phyloP scores from a whole-genome alignment of 139 green algal species.

The Chlorella sp. region DNA sequence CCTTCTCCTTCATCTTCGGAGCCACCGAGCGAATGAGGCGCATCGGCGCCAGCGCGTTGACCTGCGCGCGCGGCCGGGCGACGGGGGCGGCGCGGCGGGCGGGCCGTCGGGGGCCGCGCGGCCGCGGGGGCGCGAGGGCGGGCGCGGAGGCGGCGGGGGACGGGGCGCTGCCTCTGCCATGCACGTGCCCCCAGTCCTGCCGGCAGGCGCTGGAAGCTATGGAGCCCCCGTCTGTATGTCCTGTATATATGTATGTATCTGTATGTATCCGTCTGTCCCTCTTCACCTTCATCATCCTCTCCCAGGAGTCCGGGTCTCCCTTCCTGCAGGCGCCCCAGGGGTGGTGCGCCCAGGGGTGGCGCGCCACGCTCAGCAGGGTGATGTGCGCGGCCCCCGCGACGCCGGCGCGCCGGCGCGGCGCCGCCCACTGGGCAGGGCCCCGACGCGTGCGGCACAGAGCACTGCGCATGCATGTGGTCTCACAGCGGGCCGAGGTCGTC shows the following conservation, averaged over 20 bases:
- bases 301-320: constrained; percentile 26
- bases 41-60: constrained; percentile 30
- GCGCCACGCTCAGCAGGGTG: no score
- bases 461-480: background rate
- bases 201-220: background rate
- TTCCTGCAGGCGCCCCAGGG: background rate
- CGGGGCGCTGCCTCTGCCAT: background rate
- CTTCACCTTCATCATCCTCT: constrained; percentile 27
- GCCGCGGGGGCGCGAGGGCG: background rate
- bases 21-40: constrained; percentile 16
- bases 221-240: no score
- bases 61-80: background rate
- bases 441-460: background rate
- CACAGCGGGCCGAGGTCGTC: constrained; percentile 17
- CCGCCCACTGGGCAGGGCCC: background rate
- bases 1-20: no score
- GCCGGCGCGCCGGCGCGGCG: background rate
- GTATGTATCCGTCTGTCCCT: no score
- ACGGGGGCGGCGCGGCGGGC: background rate
- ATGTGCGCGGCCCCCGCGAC: no score
- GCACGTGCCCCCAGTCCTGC: background rate
- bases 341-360: no score
- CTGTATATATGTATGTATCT: no score
- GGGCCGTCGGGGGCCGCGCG: background rate
- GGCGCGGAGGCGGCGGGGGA: background rate